phyloP scores from a whole-genome alignment of 352 stramenopile genomes.

The Globisporangium emineosum region DNA sequence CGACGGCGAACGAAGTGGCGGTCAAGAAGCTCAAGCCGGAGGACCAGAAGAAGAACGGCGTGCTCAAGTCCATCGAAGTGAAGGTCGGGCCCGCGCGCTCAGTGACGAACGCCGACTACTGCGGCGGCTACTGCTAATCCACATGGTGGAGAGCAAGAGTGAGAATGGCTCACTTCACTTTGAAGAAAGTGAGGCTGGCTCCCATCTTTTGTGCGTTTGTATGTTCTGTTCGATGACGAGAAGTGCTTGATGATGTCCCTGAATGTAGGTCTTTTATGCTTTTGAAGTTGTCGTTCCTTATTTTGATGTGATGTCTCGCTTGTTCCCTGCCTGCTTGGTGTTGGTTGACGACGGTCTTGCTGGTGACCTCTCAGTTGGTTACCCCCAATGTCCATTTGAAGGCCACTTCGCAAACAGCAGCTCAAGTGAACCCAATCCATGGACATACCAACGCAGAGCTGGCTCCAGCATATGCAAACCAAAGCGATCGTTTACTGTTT shows the following conservation, averaged over 20 bases:
- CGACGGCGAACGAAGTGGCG: constrained; percentile 32
- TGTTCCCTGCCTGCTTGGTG: too few species aligned
- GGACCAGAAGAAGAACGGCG: constrained; percentile 32
- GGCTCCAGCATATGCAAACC: too few species aligned
- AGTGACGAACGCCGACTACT: constrained; percentile 36
- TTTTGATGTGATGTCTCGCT: too few species aligned
- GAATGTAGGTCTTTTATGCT: background rate
- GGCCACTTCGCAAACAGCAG: too few species aligned
- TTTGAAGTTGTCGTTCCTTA: too few species aligned
- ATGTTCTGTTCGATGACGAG: background rate
- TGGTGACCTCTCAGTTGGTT: too few species aligned
- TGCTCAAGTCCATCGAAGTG: constrained; percentile 48
- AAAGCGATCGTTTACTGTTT: too few species aligned
- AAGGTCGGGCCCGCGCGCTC: constrained; percentile 44
- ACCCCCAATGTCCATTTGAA: too few species aligned
- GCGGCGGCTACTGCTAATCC: constrained; percentile 57
- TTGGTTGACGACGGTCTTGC: too few species aligned
- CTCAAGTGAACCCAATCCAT: too few species aligned
- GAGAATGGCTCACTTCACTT: too few species aligned
- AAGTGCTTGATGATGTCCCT: background rate
- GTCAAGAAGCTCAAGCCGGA: constrained; percentile 40
- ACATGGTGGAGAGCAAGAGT: background rate
- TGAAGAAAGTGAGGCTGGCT: background rate
- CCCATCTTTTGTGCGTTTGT: background rate
- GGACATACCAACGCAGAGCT: too few species aligned